Percentiles rank a stretch among this genome's conserved stretches.
phyloP scores from a whole-genome alignment of 78 protist genomes.

The Tieghemostelium lacteum region DNA sequence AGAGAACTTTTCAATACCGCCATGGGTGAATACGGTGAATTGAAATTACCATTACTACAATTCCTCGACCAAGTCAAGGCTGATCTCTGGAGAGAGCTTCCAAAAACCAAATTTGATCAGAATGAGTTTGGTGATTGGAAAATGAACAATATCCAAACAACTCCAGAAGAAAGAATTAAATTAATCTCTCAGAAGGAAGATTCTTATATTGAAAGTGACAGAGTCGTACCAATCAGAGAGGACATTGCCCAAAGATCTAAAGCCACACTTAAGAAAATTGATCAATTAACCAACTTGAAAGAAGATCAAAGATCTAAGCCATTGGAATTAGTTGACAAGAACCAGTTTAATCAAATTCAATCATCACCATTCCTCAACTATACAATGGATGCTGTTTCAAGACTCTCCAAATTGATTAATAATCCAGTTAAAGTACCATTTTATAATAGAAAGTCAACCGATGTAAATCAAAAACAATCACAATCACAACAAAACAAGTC shows the following conservation, averaged over 20 bases:
- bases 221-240: not conserved
- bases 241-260: no score
- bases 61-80: slow-evolving; percentile 27
- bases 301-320: slow-evolving; percentile 16
- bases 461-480: not conserved
- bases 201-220: not conserved
- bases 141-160: slow-evolving; percentile 19
- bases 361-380: slow-evolving; percentile 19
- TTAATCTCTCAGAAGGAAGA: not conserved
- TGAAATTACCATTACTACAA: slow-evolving; percentile 26
- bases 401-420: slow-evolving; percentile 8
- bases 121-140: slow-evolving; percentile 28
- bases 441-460: not conserved
- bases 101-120: slow-evolving; percentile 22
- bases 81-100: slow-evolving; percentile 26
- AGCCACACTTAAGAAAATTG: not conserved
- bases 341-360: slow-evolving; percentile 33
- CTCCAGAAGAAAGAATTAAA: not conserved
- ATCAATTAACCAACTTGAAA: not conserved
- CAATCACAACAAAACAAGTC: not conserved
- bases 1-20: slow-evolving; percentile 30
- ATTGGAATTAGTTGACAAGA: slow-evolving; percentile 18
- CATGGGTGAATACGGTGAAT: not conserved
- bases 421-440: slow-evolving; percentile 3
- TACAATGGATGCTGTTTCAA: not conserved